phyloP scores from a whole-genome alignment of 805 yeast species.

The Debaryomyces maramus region DNA sequence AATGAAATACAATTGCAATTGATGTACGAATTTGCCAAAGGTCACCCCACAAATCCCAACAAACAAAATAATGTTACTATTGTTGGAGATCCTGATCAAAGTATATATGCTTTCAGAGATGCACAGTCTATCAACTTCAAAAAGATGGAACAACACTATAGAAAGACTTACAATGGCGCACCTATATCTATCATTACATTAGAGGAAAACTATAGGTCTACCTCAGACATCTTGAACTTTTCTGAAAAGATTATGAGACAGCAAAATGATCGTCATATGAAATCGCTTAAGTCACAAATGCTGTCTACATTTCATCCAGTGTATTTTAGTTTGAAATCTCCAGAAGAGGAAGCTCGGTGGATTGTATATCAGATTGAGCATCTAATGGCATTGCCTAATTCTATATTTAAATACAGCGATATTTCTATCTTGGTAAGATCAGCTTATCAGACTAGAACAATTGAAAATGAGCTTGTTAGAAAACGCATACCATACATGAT shows the following conservation, averaged over 20 bases:
- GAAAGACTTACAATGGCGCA: slow-evolving; percentile 18
- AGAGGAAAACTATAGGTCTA: slow-evolving; percentile 78
- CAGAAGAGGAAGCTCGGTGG: slow-evolving; percentile 56
- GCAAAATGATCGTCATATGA: slow-evolving; percentile 48
- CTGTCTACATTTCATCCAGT: slow-evolving; percentile 47
- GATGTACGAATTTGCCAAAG: slow-evolving; percentile 48
- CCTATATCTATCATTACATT: slow-evolving; percentile 38
- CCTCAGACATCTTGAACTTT: slow-evolving; percentile 59
- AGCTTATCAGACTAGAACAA: slow-evolving; percentile 54
- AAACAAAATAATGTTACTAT: slow-evolving; percentile 64
- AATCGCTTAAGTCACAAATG: slow-evolving; percentile 49
- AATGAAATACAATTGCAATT: slow-evolving; percentile 72
- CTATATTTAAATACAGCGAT: slow-evolving; percentile 52
- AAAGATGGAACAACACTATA: slow-evolving; percentile 48
- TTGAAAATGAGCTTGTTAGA: slow-evolving; percentile 63
- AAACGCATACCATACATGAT: slow-evolving; percentile 63
- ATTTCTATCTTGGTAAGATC: slow-evolving; percentile 73
- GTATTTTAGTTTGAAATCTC: slow-evolving; percentile 37
- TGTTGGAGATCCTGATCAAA: slow-evolving; percentile 97
- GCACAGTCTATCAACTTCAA: slow-evolving; percentile 71
- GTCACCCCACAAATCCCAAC: slow-evolving; percentile 28
- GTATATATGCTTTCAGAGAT: slow-evolving; percentile 84
- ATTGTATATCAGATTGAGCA: slow-evolving; percentile 56
- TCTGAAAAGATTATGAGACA: slow-evolving; percentile 68
- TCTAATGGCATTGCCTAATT: slow-evolving; percentile 44